Evolutionary conservation across 2,329 filamentous ascomycete species (phyloP).

Genomic region (Nemania sp.): DNA sequence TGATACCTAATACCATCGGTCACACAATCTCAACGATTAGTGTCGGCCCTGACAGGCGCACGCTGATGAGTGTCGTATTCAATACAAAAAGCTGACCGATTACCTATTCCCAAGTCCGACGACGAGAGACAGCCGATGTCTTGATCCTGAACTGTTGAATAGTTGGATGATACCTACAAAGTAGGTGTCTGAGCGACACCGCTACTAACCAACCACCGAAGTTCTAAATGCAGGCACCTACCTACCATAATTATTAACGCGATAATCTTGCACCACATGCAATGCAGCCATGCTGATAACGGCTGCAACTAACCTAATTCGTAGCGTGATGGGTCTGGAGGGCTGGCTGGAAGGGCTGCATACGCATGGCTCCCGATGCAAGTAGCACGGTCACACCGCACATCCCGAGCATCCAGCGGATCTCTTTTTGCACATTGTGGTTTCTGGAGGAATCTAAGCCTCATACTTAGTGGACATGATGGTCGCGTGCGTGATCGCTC

Average conservation of each 20-base stretch:
- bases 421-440: not conserved
- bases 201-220: not conserved
- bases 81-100: not conserved
- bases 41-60: constrained; percentile 1
- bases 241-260: constrained; percentile 1
- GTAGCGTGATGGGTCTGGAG: constrained; percentile 3
- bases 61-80: constrained; percentile 11
- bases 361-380: constrained; percentile 23
- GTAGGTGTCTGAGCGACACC: constrained; percentile 4
- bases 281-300: constrained; percentile 33
- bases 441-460: not conserved
- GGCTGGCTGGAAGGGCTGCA: constrained; percentile 28
- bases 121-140: not conserved
- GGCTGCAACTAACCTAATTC: constrained; percentile 24
- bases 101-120: not conserved
- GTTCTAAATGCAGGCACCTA: not conserved
- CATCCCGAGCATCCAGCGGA: constrained; percentile 2
- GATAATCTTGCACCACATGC: not conserved
- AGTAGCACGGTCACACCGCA: constrained; percentile 29
- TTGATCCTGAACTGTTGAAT: not conserved
- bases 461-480: not conserved
- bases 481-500: constrained; percentile 1
- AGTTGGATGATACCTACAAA: not conserved
- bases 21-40: constrained; percentile 14
- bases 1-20: constrained; percentile 8